Conservation (phyloP, 306 rosid genomes). For the Ziziphus jujuba region DNA sequence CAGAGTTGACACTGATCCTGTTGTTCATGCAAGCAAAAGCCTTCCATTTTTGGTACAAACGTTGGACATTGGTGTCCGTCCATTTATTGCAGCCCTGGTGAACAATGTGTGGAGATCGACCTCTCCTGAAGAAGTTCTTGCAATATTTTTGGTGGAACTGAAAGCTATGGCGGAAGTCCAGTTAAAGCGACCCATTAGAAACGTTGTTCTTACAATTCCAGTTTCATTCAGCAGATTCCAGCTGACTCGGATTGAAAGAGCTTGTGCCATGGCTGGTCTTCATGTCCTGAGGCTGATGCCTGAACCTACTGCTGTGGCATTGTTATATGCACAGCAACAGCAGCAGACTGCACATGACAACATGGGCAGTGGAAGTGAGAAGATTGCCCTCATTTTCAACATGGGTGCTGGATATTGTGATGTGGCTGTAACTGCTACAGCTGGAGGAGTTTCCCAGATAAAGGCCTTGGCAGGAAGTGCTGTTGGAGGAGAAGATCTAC, state of each 20-base stretch:
- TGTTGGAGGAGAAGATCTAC: slow-evolving; percentile 92
- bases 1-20: slow-evolving; percentile 84
- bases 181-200: slow-evolving; percentile 55
- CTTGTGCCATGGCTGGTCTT: slow-evolving; percentile 94
- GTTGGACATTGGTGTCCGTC: slow-evolving; percentile 78
- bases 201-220: slow-evolving; percentile 79
- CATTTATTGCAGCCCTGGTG: slow-evolving; percentile 73
- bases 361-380: slow-evolving; percentile 64
- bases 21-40: slow-evolving; percentile 62
- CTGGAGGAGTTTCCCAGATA: slow-evolving; percentile 81
- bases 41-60: slow-evolving; percentile 93
- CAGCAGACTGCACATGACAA: slow-evolving; percentile 53
- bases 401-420: slow-evolving; percentile 95
- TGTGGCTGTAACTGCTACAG: slow-evolving; percentile 73
- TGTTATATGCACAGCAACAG: slow-evolving; percentile 71
- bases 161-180: slow-evolving; percentile 63
- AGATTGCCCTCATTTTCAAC: slow-evolving; percentile 75
- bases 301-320: slow-evolving; percentile 92
- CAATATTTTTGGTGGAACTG: slow-evolving; percentile 64
- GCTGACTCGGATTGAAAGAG: slow-evolving; percentile 69
- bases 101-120: slow-evolving; percentile 80
- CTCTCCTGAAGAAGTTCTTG: slow-evolving; percentile 78
- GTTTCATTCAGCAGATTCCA: slow-evolving; percentile 86
- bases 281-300: slow-evolving; percentile 75
- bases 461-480: slow-evolving; percentile 80